A percentile compares a stretch with the other conserved stretches of the same genome.
Conservation (phyloP, 1,284 basidiomycete genomes). For the Pisolithus thermaeus region DNA sequence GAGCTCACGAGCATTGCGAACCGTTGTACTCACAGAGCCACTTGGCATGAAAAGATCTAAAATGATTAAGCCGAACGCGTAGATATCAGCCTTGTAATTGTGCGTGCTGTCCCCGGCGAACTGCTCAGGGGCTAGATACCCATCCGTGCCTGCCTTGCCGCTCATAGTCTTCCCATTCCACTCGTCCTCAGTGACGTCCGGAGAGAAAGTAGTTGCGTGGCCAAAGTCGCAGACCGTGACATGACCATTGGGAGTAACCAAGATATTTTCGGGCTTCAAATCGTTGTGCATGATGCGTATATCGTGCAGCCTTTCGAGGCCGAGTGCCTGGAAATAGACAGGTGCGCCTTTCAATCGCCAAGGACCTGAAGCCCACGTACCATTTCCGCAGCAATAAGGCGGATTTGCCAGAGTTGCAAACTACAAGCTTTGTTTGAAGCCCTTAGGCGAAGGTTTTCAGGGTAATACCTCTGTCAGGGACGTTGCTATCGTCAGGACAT, state of each 20-base stretch:
- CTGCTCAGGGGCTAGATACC: constrained; percentile 10
- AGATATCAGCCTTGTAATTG: constrained; percentile 11
- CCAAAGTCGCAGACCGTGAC: constrained; percentile 10
- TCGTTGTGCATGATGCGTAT: constrained; percentile 31
- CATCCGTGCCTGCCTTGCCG: constrained; percentile 3
- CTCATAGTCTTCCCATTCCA: not conserved
- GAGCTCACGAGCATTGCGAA: not conserved
- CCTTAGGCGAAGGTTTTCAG: constrained; percentile 8
- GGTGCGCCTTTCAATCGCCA: not conserved
- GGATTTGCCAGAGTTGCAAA: constrained; percentile 7
- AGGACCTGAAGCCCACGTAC: not conserved
- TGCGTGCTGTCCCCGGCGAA: not conserved
- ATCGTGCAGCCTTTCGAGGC: constrained; percentile 7
- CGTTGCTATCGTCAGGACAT: not conserved
- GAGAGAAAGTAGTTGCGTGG: constrained; percentile 2
- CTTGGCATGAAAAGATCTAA: constrained; percentile 7
- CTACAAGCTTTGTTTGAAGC: not conserved
- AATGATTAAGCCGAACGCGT: constrained; percentile 4
- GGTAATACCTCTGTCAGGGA: constrained; percentile 8
- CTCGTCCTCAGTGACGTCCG: not conserved
- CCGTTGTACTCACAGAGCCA: constrained; percentile 5
- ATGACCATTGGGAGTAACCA: constrained; percentile 20
- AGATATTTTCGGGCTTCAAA: constrained; percentile 51
- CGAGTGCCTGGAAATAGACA: constrained; percentile 2
- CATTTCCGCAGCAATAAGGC: constrained; percentile 11